These are phyloP conservation scores for Nakataea oryzae DNA, from an alignment of 2,329 filamentous ascomycete species.

Conservation along the genomic window DNA sequence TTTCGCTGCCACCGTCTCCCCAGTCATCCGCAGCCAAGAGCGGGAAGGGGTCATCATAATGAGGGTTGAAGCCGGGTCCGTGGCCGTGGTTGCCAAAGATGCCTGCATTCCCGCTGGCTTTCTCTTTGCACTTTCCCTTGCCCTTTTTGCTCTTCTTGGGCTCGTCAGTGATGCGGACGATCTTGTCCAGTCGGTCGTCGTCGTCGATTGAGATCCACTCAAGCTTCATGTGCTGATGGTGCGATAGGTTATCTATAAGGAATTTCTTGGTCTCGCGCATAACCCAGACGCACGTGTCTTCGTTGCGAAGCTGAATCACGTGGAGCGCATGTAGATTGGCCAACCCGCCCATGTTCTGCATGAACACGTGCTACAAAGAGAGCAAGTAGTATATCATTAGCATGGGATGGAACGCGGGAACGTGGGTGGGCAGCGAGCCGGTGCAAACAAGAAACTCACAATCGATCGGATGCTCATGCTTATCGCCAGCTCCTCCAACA, in stretches of 20 bases:
- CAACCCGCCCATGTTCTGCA: slow-evolving; percentile 44
- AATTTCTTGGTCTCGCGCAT: slow-evolving; percentile 48
- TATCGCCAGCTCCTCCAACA: slow-evolving; percentile 44
- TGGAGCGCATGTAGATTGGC: slow-evolving; percentile 43
- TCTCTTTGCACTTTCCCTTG: slow-evolving; percentile 25
- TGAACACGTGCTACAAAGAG: slow-evolving; percentile 38
- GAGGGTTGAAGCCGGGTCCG: slow-evolving; percentile 2
- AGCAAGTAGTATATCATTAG: background rate
- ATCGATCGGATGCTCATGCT: slow-evolving; percentile 42
- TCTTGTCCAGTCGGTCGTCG: slow-evolving; percentile 34
- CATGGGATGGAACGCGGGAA: background rate
- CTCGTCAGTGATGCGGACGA: slow-evolving; percentile 29
- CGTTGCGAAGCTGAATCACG: slow-evolving; percentile 41
- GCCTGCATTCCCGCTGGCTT: slow-evolving; percentile 7
- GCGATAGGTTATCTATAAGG: slow-evolving; percentile 45
- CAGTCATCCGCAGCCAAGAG: slow-evolving; percentile 13
- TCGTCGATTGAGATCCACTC: slow-evolving; percentile 48
- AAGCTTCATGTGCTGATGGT: slow-evolving; percentile 43
- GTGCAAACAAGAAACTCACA: slow-evolving; percentile 27
- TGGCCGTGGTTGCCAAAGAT: background rate
- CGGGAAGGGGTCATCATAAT: slow-evolving; percentile 13
- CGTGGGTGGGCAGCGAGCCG: background rate
- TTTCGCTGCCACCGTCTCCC: slow-evolving; percentile 17
- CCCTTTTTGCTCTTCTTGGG: slow-evolving; percentile 16
- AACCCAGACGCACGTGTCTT: slow-evolving; percentile 46